Conservation (phyloP, 1,139 yeast genomes). For the Blastobotrys ciferrii region DNA sequence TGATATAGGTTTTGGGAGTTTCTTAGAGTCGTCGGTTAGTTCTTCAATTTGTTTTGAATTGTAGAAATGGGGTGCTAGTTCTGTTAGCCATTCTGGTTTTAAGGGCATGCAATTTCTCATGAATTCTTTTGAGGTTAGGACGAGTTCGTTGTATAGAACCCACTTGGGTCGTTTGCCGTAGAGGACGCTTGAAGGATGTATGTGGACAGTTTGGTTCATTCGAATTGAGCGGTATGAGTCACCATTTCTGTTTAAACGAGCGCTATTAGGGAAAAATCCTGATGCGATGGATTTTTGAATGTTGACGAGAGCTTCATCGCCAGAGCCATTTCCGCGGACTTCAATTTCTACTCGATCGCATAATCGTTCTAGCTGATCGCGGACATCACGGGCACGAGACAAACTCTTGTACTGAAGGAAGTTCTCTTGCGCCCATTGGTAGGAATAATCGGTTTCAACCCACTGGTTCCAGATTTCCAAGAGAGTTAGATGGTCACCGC, state of each 20-base stretch:
- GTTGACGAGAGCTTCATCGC: constrained; percentile 32
- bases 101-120: constrained; percentile 83
- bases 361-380: constrained; percentile 64
- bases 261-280: constrained; percentile 83
- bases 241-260: constrained; percentile 67
- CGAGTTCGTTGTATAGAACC: constrained; percentile 78
- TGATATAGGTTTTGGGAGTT: constrained; percentile 13
- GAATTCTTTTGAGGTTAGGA: constrained; percentile 81
- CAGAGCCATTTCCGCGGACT: constrained; percentile 28
- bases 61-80: constrained; percentile 64
- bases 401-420: constrained; percentile 75
- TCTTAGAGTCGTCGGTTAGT: constrained; percentile 17
- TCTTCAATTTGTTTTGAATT: constrained; percentile 25
- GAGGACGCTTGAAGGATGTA: constrained; percentile 81
- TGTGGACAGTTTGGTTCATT: constrained; percentile 61
- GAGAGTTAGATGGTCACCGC: constrained; percentile 79
- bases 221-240: constrained; percentile 65
- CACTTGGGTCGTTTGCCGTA: constrained; percentile 61
- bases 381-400: constrained; percentile 65
- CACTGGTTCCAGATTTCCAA: constrained; percentile 75
- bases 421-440: constrained; percentile 85
- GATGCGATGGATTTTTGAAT: constrained; percentile 70
- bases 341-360: constrained; percentile 60
- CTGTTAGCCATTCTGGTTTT: constrained; percentile 61
- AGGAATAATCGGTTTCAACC: constrained; percentile 67